These are phyloP conservation scores for Aspergillus phoenicis DNA, from an alignment of 2,329 filamentous ascomycete species.

Conservation along the genomic window DNA sequence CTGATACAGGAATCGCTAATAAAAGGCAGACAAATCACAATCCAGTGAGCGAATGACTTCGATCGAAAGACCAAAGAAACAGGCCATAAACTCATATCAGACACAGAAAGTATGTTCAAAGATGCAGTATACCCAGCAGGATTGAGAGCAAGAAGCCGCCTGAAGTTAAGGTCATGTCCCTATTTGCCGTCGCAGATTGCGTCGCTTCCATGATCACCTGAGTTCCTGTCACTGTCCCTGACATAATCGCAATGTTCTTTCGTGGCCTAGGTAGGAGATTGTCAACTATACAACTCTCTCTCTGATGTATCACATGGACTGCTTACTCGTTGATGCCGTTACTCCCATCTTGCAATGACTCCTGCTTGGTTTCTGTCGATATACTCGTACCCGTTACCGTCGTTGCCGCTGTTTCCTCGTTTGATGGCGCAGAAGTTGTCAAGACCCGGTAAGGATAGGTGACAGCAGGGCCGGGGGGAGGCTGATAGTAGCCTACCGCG, in stretches of 20 bases:
- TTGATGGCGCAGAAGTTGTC: not conserved
- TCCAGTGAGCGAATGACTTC: not conserved
- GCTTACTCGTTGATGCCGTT: not conserved
- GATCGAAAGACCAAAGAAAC: not conserved
- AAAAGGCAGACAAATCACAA: too few species aligned
- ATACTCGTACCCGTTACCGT: conserved; percentile 3
- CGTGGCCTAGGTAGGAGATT: not conserved
- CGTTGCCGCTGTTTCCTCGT: not conserved
- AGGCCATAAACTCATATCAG: not conserved
- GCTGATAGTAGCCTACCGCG: conserved; percentile 25
- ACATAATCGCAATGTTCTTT: conserved; percentile 10
- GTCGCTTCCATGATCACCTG: conserved; percentile 10
- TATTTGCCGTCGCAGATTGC: conserved; percentile 10
- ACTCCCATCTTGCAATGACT: not conserved
- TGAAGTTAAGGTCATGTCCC: not conserved
- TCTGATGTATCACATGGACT: not conserved
- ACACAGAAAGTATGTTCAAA: not conserved
- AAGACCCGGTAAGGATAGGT: conserved; percentile 6
- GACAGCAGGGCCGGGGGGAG: conserved; percentile 19
- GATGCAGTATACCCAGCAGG: not conserved
- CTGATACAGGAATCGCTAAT: too few species aligned
- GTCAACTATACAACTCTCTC: not conserved
- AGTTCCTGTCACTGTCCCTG: conserved; percentile 11
- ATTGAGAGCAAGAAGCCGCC: not conserved
- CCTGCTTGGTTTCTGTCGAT: not conserved